These are phyloP conservation scores for Pseudevernia furfuracea DNA, from an alignment of 495 filamentous ascomycete genomes.

Conservation along the genomic window DNA sequence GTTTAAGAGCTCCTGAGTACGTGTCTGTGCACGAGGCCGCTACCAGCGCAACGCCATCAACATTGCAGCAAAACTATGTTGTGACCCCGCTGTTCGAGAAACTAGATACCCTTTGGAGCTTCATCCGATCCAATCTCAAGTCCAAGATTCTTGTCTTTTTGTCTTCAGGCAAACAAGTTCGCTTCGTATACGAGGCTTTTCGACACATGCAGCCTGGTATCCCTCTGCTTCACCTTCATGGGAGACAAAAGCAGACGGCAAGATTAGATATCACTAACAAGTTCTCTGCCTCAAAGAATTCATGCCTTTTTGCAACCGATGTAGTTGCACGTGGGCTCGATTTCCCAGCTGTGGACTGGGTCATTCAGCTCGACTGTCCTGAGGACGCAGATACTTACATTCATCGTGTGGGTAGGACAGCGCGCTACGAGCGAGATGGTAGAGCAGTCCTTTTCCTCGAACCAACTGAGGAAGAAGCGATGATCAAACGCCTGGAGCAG, in stretches of 20 bases:
- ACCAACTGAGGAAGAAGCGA: conserved; percentile 81
- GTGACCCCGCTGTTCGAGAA: conserved; percentile 78
- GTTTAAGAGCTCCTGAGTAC: conserved; percentile 86
- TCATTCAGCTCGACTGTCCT: conserved; percentile 88
- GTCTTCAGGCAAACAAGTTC: conserved; percentile 90
- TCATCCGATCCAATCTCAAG: conserved; percentile 81
- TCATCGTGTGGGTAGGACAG: conserved; percentile 89
- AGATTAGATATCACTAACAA: conserved; percentile 76
- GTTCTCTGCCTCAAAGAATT: conserved; percentile 68
- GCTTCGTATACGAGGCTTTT: conserved; percentile 90
- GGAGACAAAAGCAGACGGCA: conserved; percentile 83
- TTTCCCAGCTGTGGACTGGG: conserved; percentile 96
- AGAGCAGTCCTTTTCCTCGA: conserved; percentile 86
- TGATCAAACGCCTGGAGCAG: conserved; percentile 71
- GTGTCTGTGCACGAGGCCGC: conserved; percentile 86
- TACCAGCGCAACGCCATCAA: conserved; percentile 69
- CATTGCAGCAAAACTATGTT: conserved; percentile 85
- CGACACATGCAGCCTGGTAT: conserved; percentile 92
- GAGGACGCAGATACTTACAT: conserved; percentile 98
- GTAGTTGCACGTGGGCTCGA: conserved; percentile 89
- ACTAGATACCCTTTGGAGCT: conserved; percentile 83
- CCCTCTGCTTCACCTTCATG: conserved; percentile 89
- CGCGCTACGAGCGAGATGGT: conserved; percentile 82
- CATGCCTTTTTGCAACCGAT: conserved; percentile 91
- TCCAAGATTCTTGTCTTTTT: conserved; percentile 90